These are phyloP conservation scores for Apophysomyces trapeziformis DNA, from an alignment of 371 early-diverging fungal species.

Conservation along the genomic window DNA sequence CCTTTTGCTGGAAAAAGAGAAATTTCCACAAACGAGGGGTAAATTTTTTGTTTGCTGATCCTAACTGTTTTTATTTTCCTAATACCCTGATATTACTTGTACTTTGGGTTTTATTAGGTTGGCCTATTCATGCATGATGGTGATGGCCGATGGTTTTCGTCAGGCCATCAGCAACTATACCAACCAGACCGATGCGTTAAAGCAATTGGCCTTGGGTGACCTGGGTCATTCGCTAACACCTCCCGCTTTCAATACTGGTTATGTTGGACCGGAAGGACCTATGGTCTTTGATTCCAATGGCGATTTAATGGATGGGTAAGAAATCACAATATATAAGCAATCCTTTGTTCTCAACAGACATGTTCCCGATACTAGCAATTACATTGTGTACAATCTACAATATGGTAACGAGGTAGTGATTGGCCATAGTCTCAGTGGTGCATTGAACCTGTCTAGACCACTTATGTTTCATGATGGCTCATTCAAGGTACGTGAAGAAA, in stretches of 20 bases:
- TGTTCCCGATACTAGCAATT: constrained; percentile 13
- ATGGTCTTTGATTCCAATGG: constrained; percentile 61
- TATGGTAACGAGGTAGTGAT: constrained; percentile 40
- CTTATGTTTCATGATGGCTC: constrained; percentile 64
- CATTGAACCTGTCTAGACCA: constrained; percentile 41
- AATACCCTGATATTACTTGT: not conserved
- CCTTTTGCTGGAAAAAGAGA: constrained; percentile 61
- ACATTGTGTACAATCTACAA: constrained; percentile 59
- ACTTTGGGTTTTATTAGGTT: constrained; percentile 27
- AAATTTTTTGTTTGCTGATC: constrained; percentile 17
- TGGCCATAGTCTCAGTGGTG: constrained; percentile 52
- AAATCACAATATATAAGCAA: constrained; percentile 3
- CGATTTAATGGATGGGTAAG: constrained; percentile 56
- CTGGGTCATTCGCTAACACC: constrained; percentile 49
- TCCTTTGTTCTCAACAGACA: constrained; percentile 2
- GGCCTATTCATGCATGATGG: constrained; percentile 65
- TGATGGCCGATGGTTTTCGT: constrained; percentile 57
- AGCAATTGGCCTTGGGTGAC: constrained; percentile 40
- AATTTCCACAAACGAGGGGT: constrained; percentile 66
- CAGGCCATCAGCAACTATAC: constrained; percentile 39
- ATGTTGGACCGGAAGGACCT: constrained; percentile 64
- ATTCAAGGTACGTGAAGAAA: constrained; percentile 25
- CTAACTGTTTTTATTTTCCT: not conserved
- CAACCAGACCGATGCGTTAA: constrained; percentile 43
- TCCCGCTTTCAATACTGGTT: constrained; percentile 56